Evolutionary conservation across 768 basidiomycete genomes (phyloP), one percentile per base, ranked within the genome.

Genomic region (Collybia sp.): DNA sequence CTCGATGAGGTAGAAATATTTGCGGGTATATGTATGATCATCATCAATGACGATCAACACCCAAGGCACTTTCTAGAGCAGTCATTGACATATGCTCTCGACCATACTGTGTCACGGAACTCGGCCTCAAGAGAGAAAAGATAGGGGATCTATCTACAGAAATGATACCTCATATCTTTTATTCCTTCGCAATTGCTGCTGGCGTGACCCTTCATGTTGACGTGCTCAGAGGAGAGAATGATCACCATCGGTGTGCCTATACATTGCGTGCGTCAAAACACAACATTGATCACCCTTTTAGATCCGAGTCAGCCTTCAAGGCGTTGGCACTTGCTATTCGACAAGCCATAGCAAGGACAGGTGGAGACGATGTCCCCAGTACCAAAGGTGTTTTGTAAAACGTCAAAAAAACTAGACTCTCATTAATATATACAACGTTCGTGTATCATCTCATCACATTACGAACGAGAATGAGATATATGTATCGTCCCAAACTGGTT

Each of bases 21-120:
- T 36, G 30, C 33, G n/a, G 18, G 12, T 18, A 38, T 18, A 15
- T 2, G 12, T 18, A 30, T 30, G 17, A 9, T n/a, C 43, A 49
- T 17, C 48, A 34, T 39, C 33, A 45, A 25, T 41, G 19, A 44
- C 57, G 25, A 39, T 32, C 16, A 17, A 25, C 17, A 12, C 47
- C 18, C 8, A 59, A 97, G 95, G 92, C 96, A 1, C 80, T 99
- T 40, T 91, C 93, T 1, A 75, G 96, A 55, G 93, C 93, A 13
- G 96, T 99, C 40, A 92, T 99, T 50, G 96, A 99, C 66, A 98
- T 99, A 50, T 98, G 96, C 60, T 93, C 93, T 47, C 83, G 96
- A 32, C 95, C 96, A 2, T 96, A 86, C 71, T 99, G 96, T 64
- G 85, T 94, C 44, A 88, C 90, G 17, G 85, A 97, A 50, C 80